Base-by-base conservation (phyloP, 78 protist genomes). In the Planoprotostelium fungivorum region DNA sequence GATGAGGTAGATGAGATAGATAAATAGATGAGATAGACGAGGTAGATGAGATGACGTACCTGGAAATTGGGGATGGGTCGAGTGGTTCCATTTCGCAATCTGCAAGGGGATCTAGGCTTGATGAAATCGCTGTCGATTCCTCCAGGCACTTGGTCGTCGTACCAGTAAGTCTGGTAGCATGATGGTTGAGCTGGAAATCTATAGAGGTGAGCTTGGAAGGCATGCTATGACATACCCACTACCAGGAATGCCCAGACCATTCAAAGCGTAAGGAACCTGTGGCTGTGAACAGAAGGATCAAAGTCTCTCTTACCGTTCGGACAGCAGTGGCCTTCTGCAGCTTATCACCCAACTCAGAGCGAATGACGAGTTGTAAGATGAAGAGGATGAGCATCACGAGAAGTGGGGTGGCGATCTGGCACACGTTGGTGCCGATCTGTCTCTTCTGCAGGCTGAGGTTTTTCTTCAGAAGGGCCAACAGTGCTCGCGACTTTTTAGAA, bases 341-440 rank as follows among this genome's bases (percentile, higher is more conserved):
- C 31, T 5, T 25, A 51, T 5, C 16, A n/a, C 89, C 89, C 36
- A 87, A 38, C 23, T n/a, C 28, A n/a, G 84, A 0, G n/a, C 1
- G 0, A n/a, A 87, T 0, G 5, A 23, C 35, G 86, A 37, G 83
- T 35, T 87, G 1, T 1, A 87, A 0, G 25, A 87, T 5, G n/a
- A 89, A 28, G 0, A 89, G 0, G 34, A 84, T 89, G 36, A 9
- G 35, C 84, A 89, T 1, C 36, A 89, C 88, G 9, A 89, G 31
- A 23, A 89, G 1, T 23, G 91, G 91, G 0, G 91, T 23, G 38
- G 29, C 5, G 63, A 89, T 89, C 87, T 89, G 91, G 87, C 91
- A 89, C 31, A 23, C 0, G 87, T 89, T 89, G 35, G 91, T 51
- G 1, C 88, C 38, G 73, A 51, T 51, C 73, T 51, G 38, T 1